Base-by-base conservation (phyloP, 805 yeast genomes). In the Candida xyloterini region DNA sequence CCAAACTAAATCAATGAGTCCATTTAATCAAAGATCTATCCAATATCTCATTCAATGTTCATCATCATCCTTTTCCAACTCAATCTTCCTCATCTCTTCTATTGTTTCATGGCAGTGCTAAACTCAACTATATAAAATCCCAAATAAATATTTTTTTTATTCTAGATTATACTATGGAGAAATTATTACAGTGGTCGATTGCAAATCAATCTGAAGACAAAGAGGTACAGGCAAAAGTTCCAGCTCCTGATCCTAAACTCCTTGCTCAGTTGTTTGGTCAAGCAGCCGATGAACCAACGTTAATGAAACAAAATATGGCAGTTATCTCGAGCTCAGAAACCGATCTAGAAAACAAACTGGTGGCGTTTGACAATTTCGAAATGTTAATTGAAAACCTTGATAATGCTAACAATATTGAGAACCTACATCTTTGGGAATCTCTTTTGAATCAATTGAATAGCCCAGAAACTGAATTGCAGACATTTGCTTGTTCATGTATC, bases 381-480 rank as follows among this genome's bases (percentile, higher is more conserved):
- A 88, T 90, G 91, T 68, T 91, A 36, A 82, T 93, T 34, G 98
- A 91, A 58, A 89, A 89, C 55, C 63, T 91, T 44, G 98, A 93
- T 62, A 93, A 93, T 60, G 98, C 98, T 16, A 90, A 91, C 63
- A 88, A 88, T 55, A 81, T 91, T 50, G 91, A 85, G 48, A 84
- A 83, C 52, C 58, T 90, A 69, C 77, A 79, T 48, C 71, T 89
- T 47, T 93, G 98, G 99, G 78, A 73, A 15, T 68, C 80, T 3
- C 59, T 90, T 30, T 66, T 88, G n/a, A 58, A 62, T 1, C 73
- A 74, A 37, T 65, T 89, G 35, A 65, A 66, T 22, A 65, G 65
- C 24, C 63, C 67, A 6, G 65, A 67, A 2, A 67, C 67, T 13
- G 51, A 64, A 6, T 60, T 91, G 23, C 70, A 79, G 42, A 66